Base-by-base conservation (phyloP, 2,329 filamentous ascomycete genomes). In the Claviceps cyperi region DNA sequence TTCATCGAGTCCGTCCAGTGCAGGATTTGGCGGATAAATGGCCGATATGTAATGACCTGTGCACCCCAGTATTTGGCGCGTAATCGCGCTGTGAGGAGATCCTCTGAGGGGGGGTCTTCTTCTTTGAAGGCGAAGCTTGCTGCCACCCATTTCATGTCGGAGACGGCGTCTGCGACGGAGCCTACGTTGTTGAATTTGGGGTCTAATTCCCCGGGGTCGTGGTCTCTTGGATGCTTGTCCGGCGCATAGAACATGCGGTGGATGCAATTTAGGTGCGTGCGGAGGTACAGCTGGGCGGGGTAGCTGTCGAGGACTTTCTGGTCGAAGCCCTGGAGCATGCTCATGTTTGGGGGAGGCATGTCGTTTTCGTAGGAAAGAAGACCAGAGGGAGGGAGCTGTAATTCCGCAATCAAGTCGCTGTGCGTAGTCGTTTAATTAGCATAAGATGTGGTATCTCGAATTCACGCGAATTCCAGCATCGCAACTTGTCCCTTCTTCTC, bases 41-140 rank as follows among this genome's bases (percentile, higher is more conserved):
- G 87, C 22, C 92, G 79, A 62, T 92, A 85, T 24, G 91, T 90
- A 61, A 97, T 90, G 54, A 94, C 89, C 55, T 84, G 79, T 0
- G 88, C 90, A 19, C 92, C 92, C 73, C 91, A 97, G 65, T 92
- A 97, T 64, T 98, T 97, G 14, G 86, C 92, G 41, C 91, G 82
- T 53, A 97, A 73, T 21, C 92, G 80, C 35, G 91, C 91, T 13
- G 80, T 74, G 15, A 96, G 80, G 52, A 97, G 89, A 46, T 95
- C 81, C 0, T 61, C 64, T 0, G 89, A 78, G 1, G 88, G 87
- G 4, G 74, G 73, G 50, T 94, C 86, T 2, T 73, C 66, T 52
- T 88, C 84, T 2, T 75, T 67, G 66, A 76, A 91, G 60, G 62
- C 62, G 58, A 76, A 80, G 49, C 67, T 66, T 1, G 62, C 61